Evolutionary conservation across 768 basidiomycete species (phyloP).

Genomic region (Melanogaster broomeanus): DNA sequence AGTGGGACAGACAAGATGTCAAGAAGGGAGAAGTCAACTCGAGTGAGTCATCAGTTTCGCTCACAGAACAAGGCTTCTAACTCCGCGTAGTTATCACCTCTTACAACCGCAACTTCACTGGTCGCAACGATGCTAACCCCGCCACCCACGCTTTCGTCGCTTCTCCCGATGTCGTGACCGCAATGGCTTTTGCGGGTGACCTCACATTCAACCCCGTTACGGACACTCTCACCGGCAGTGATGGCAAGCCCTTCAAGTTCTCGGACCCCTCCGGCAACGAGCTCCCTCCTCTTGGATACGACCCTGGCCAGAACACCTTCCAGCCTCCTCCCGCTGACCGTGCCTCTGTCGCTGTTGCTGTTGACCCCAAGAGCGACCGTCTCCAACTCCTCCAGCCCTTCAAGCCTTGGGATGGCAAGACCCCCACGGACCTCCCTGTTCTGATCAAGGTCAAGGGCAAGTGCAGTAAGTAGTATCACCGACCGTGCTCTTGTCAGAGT

Average conservation of each 20-base stretch:
- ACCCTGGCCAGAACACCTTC: conserved; percentile 97
- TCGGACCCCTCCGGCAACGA: conserved; percentile 88
- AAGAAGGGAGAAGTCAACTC: conserved; percentile 97
- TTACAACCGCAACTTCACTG: conserved; percentile 99
- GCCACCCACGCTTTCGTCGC: conserved; percentile 97
- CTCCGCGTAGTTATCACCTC: conserved; percentile 82
- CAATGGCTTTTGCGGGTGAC: conserved; percentile 91
- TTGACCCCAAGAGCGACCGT: conserved; percentile 83
- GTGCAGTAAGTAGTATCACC: conserved; percentile 71
- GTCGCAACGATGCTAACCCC: conserved; percentile 99
- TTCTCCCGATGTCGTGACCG: conserved; percentile 94
- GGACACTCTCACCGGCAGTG: conserved; percentile 82
- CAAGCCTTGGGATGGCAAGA: conserved; percentile 91
- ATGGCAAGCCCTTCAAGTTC: conserved; percentile 98
- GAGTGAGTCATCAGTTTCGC: conserved; percentile 52
- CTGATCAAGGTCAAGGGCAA: conserved; percentile 99
- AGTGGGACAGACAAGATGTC: conserved; percentile 97
- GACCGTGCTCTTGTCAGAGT: background rate
- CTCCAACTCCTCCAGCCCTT: conserved; percentile 91
- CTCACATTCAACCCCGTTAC: conserved; percentile 97
- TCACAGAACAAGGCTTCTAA: background rate
- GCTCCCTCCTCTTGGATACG: conserved; percentile 94
- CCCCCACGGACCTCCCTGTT: conserved; percentile 83
- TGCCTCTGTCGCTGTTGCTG: conserved; percentile 80
- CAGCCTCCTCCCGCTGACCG: conserved; percentile 91